phyloP scores from a whole-genome alignment of 139 green algal species.

The Auxenochlorella pyrenoidosa region DNA sequence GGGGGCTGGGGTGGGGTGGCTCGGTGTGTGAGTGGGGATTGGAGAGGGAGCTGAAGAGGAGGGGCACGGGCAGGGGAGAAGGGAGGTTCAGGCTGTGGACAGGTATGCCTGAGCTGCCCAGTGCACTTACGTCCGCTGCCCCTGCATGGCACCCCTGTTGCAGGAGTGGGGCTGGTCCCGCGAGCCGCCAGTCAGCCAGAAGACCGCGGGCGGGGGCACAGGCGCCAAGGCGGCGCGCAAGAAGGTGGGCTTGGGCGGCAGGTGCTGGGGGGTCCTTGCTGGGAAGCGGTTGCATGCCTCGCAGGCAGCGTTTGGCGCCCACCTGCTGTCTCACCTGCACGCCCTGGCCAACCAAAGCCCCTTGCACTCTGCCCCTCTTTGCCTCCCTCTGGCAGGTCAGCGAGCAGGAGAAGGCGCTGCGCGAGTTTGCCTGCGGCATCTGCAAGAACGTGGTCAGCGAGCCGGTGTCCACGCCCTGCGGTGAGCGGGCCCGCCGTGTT shows the following conservation, averaged over 20 bases:
- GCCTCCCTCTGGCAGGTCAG: constrained; percentile 37
- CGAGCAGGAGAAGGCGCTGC: constrained; percentile 77
- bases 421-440: constrained; percentile 83
- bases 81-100: too few relatives aligned
- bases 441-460: constrained; percentile 72
- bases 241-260: background rate
- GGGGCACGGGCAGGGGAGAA: too few relatives aligned
- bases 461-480: constrained; percentile 85
- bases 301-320: too few relatives aligned
- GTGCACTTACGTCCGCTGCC: background rate
- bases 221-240: constrained; percentile 61
- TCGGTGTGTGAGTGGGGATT: too few relatives aligned
- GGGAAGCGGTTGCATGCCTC: too few relatives aligned
- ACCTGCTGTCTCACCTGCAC: too few relatives aligned
- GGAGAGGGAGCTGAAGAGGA: too few relatives aligned
- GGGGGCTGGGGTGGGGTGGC: background rate
- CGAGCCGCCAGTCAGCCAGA: constrained; percentile 60
- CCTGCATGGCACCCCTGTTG: too few relatives aligned
- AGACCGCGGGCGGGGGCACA: constrained; percentile 39
- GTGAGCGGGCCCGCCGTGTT: constrained; percentile 26
- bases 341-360: too few relatives aligned
- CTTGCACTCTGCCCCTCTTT: too few relatives aligned
- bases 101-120: background rate
- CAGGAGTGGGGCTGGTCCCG: constrained; percentile 78
- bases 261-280: too few relatives aligned